A percentile compares a stretch with the other conserved stretches of the same genome.
phyloP scores from a whole-genome alignment of 495 filamentous ascomycete genomes.

The Penicillium waksmanii region DNA sequence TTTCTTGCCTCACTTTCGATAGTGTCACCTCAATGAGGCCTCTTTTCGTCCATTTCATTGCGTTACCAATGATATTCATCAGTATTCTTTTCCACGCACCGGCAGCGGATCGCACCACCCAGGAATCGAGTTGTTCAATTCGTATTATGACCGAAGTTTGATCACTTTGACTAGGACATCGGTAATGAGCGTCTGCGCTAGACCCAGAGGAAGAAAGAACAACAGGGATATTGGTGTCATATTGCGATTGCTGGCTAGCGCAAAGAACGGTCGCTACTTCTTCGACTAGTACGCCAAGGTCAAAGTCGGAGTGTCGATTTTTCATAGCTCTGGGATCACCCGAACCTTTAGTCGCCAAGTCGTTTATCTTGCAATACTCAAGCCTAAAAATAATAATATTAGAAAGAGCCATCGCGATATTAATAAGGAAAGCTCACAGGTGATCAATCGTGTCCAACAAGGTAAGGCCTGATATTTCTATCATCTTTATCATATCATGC shows the following conservation, averaged over 20 bases:
- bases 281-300: conserved; percentile 56
- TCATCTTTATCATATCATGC: conserved; percentile 61
- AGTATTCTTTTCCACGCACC: conserved; percentile 68
- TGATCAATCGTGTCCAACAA: conserved; percentile 73
- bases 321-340: conserved; percentile 5
- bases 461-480: conserved; percentile 66
- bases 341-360: conserved; percentile 22
- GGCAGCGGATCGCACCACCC: conserved; percentile 58
- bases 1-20: conserved; percentile 30
- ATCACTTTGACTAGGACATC: no score
- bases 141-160: conserved; percentile 56
- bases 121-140: conserved; percentile 53
- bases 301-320: conserved; percentile 30
- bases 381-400: conserved; percentile 23
- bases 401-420: neutral
- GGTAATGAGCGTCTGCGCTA: neutral
- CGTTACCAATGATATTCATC: conserved; percentile 74
- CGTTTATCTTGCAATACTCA: conserved; percentile 62
- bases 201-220: neutral
- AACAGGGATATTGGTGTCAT: neutral
- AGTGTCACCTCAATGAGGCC: conserved; percentile 65
- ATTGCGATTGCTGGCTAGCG: conserved; percentile 40
- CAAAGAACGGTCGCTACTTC: conserved; percentile 64
- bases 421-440: conserved; percentile 25
- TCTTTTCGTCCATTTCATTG: conserved; percentile 65